These are phyloP conservation scores for Amphicarpaea edgeworthii DNA, from an alignment of 306 rosid genomes.

Conservation along the genomic window DNA sequence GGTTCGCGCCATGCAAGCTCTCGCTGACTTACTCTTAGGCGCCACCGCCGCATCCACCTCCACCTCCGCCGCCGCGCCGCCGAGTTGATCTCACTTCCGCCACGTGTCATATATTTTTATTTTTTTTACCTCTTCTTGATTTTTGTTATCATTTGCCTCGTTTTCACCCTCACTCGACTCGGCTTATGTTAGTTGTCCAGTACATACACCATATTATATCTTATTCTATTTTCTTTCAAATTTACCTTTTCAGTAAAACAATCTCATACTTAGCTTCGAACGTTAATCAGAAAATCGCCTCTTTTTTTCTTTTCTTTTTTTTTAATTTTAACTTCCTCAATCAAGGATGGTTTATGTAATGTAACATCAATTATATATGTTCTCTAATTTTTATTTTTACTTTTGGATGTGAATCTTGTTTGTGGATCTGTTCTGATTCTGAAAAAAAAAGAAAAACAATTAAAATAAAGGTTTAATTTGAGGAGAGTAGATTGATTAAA, in stretches of 20 bases:
- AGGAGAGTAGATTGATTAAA: too few relatives aligned
- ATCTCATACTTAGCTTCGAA: slow-evolving; percentile 25
- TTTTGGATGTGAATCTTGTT: slow-evolving; percentile 12
- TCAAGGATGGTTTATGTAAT: neutral
- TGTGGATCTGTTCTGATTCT: slow-evolving; percentile 9
- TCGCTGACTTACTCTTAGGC: slow-evolving; percentile 66
- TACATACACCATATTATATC: slow-evolving; percentile 26
- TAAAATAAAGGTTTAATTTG: too few relatives aligned
- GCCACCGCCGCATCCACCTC: slow-evolving; percentile 33
- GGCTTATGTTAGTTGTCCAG: neutral
- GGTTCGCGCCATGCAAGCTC: slow-evolving; percentile 85
- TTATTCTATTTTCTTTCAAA: neutral
- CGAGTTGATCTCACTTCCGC: slow-evolving; percentile 48
- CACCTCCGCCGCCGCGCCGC: slow-evolving; percentile 51
- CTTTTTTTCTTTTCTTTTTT: neutral
- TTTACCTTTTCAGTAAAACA: slow-evolving; percentile 20
- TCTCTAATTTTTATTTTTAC: neutral
- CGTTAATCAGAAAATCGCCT: neutral
- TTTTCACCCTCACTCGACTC: slow-evolving; percentile 9
- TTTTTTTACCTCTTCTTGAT: neutral
- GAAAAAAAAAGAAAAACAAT: too few relatives aligned
- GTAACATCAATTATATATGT: neutral
- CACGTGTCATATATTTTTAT: neutral
- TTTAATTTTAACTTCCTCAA: neutral
- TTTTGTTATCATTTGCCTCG: slow-evolving; percentile 29